Conservation (phyloP, 768 basidiomycete genomes). For the Leccinum rimulosum region DNA sequence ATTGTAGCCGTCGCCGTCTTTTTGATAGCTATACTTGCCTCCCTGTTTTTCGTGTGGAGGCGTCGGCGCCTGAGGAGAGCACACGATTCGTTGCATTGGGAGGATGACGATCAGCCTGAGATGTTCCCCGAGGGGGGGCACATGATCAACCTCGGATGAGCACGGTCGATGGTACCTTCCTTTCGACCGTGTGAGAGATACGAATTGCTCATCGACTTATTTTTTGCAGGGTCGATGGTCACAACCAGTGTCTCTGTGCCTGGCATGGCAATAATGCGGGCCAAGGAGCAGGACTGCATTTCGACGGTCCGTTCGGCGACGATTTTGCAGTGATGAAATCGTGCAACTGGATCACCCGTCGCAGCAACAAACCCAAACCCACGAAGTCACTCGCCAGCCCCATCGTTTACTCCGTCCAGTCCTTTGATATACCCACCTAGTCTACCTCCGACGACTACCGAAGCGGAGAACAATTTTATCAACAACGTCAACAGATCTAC, state of each 20-base stretch:
- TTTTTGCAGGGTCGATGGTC: background rate
- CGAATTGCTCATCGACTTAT: background rate
- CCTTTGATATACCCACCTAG: conserved; percentile 52
- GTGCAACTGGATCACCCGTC: conserved; percentile 20
- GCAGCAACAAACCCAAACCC: conserved; percentile 12
- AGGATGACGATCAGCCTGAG: conserved; percentile 11
- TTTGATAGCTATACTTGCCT: conserved; percentile 44
- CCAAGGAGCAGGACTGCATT: background rate
- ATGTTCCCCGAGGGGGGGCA: conserved; percentile 25
- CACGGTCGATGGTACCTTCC: conserved; percentile 13
- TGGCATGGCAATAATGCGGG: background rate
- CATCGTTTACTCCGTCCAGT: conserved; percentile 41
- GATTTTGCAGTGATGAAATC: conserved; percentile 7
- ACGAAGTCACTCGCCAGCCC: conserved; percentile 1
- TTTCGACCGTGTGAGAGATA: conserved; percentile 2
- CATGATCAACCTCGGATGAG: conserved; percentile 34
- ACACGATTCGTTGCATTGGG: conserved; percentile 32
- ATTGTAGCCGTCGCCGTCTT: conserved; percentile 67
- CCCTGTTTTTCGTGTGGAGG: conserved; percentile 35
- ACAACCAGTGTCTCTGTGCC: background rate
- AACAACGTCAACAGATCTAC: conserved; percentile 17
- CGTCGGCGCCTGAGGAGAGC: conserved; percentile 41
- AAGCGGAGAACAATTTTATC: conserved; percentile 4
- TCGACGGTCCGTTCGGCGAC: conserved; percentile 1
- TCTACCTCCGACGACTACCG: conserved; percentile 32